These are phyloP conservation scores for Cladosporium phlei DNA, from an alignment of 2,329 filamentous ascomycete species.

Conservation along the genomic window DNA sequence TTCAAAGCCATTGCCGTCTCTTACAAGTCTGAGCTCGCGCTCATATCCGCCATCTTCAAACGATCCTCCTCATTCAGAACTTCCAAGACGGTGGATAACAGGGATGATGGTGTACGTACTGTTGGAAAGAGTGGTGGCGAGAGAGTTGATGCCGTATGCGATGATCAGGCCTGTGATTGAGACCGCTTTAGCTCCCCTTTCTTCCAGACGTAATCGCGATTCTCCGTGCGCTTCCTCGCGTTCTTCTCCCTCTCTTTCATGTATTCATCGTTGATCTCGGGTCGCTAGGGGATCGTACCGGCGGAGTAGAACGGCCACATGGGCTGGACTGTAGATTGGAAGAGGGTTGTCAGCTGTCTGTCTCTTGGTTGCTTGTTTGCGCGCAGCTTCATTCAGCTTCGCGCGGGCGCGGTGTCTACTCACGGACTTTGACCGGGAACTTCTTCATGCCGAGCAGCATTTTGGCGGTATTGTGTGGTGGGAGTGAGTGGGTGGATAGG, in stretches of 20 bases:
- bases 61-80: not conserved
- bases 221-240: constrained; percentile 1
- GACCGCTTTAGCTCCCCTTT: constrained; percentile 16
- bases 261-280: not conserved
- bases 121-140: constrained; percentile 69
- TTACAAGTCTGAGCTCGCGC: not conserved
- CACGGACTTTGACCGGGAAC: constrained; percentile 48
- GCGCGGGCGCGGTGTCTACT: constrained; percentile 22
- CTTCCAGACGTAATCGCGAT: constrained; percentile 7
- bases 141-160: constrained; percentile 84
- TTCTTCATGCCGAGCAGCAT: constrained; percentile 47
- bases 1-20: too few species aligned
- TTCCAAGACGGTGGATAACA: not conserved
- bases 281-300: constrained; percentile 54
- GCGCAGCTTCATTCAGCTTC: not conserved
- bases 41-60: not conserved
- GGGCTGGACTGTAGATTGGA: constrained; percentile 65
- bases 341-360: constrained; percentile 18
- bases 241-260: too few species aligned
- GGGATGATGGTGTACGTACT: constrained; percentile 56
- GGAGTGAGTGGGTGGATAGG: constrained; percentile 9
- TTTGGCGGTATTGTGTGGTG: constrained; percentile 12
- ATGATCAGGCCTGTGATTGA: constrained; percentile 67
- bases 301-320: constrained; percentile 91
- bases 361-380: too few species aligned